phyloP scores from a whole-genome alignment of 2,329 filamentous ascomycete genomes.

The Cercospora beticola region DNA sequence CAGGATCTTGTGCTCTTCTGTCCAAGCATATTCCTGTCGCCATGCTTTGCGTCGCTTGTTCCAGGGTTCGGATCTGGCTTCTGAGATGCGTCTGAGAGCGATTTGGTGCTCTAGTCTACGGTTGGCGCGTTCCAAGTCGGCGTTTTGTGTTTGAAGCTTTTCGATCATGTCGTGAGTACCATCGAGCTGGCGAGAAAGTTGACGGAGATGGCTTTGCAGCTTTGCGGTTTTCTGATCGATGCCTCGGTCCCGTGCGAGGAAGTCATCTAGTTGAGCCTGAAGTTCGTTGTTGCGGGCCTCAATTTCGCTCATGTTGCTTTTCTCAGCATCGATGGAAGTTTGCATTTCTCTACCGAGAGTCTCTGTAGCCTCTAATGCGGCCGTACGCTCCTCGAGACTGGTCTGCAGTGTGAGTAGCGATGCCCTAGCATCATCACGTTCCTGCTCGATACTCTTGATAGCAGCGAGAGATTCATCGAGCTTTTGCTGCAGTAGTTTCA shows the following conservation, averaged over 20 bases:
- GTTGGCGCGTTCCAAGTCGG: neutral
- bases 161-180: neutral
- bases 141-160: neutral
- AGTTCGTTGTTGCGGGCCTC: neutral
- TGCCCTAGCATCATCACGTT: neutral
- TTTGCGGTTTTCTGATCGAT: neutral
- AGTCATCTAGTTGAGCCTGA: neutral
- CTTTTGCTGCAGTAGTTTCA: neutral
- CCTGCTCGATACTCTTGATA: neutral
- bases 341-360: neutral
- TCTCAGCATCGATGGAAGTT: neutral
- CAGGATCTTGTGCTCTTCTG: neutral
- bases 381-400: neutral
- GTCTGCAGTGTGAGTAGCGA: neutral
- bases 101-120: neutral
- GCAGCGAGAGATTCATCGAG: neutral
- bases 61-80: neutral
- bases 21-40: neutral
- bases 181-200: neutral
- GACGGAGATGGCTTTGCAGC: neutral
- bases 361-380: neutral
- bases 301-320: neutral
- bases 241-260: neutral
- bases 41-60: neutral
- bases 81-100: neutral